Conservation (phyloP, 495 filamentous ascomycete genomes). For the Penicillium daleae region DNA sequence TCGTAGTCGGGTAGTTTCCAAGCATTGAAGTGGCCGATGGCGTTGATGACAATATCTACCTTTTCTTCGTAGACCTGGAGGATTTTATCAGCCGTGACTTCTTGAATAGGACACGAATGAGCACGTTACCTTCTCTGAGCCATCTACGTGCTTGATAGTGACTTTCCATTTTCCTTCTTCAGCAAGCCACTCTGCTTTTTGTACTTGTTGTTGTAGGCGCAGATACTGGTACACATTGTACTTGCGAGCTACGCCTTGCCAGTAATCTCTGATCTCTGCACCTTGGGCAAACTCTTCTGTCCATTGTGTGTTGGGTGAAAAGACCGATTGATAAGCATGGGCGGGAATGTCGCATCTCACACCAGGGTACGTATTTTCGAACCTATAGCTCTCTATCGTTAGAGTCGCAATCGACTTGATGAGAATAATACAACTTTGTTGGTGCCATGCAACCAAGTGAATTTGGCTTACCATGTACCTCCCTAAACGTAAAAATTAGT, state of each 20-base stretch:
- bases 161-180: slow-evolving; percentile 55
- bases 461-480: slow-evolving; percentile 49
- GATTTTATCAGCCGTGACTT: slow-evolving; percentile 12
- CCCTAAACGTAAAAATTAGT: slow-evolving; percentile 33
- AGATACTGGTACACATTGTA: slow-evolving; percentile 63
- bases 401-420: neutral
- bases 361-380: slow-evolving; percentile 62
- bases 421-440: neutral
- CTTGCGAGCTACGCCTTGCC: slow-evolving; percentile 61
- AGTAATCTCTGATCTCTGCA: slow-evolving; percentile 67
- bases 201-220: slow-evolving; percentile 53
- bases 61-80: slow-evolving; percentile 53
- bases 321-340: slow-evolving; percentile 70
- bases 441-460: neutral
- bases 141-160: slow-evolving; percentile 42
- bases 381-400: slow-evolving; percentile 31
- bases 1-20: slow-evolving; percentile 57
- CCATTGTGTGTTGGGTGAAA: slow-evolving; percentile 69
- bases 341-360: slow-evolving; percentile 69
- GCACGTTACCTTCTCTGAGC: slow-evolving; percentile 33
- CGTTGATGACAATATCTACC: slow-evolving; percentile 63
- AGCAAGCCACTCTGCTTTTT: slow-evolving; percentile 57
- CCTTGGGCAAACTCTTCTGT: slow-evolving; percentile 66
- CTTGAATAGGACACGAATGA: neutral
- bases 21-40: slow-evolving; percentile 59